Base-by-base conservation (phyloP, 2,329 filamentous ascomycete species). In the Xylariaceae sp. region DNA sequence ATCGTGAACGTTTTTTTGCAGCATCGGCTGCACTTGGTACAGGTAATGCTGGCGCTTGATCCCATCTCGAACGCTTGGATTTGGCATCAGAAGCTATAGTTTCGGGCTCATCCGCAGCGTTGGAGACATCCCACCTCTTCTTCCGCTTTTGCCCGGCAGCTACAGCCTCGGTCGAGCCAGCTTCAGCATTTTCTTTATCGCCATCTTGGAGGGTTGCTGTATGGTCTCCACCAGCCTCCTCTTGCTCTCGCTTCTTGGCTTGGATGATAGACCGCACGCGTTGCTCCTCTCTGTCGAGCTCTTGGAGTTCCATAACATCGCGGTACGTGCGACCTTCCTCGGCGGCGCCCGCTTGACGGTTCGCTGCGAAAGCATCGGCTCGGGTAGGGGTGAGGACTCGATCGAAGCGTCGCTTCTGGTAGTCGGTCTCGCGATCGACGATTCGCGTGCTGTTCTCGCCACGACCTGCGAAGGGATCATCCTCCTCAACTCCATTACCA, bases 351-450 rank as follows among this genome's bases (percentile, higher is more conserved):
- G 77, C 80, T 64, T 87, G 79, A 52, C 80, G 74, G 62, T 91
- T 87, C 53, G 84, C 80, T 21, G 87, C 86, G 62, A 95, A 95
- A 1, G 89, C 85, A 64, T 95, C 90, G 50, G 84, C 88, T 60
- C 89, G 83, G 7, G 88, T 90, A 4, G 91, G 90, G 19, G 89
- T 93, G 52, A 97, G 75, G 42, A 81, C 83, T 50, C 93, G 89
- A 64, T 95, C 85, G 67, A 95, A 94, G 48, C 91, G 83, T 55
- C 91, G 88, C 71, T 95, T 95, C 70, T 98, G 94, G 65, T 98
- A 98, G 63, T 97, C 92, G 53, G 90, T 94, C 73, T 97, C 92
- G 60, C 93, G 86, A 64, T 94, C 92, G 50, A 85, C 77, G 62
- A 98, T 97, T 59, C 92, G 85, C 47, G 86, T 90, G 65, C 89